Evolutionary conservation across 306 rosid genomes (phyloP).

Genomic region (Mimosa bimucronata): DNA sequence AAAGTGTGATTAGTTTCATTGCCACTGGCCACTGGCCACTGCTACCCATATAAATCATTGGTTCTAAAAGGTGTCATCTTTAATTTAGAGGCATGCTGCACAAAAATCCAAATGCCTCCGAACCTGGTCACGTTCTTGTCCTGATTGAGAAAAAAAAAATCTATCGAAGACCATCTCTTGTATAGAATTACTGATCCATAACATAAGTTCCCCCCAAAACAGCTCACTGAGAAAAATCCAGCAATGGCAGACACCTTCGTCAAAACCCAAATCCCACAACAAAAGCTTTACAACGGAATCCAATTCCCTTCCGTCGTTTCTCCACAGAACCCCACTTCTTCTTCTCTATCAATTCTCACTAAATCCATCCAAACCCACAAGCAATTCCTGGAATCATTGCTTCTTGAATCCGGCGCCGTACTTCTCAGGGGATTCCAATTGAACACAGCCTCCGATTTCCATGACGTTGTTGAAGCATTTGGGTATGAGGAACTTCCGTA

Average conservation of each 20-base stretch:
- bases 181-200: background rate
- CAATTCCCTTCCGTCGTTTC: constrained; percentile 52
- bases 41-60: no score
- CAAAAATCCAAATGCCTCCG: background rate
- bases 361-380: constrained; percentile 53
- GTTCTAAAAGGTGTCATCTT: no score
- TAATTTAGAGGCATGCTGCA: no score
- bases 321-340: constrained; percentile 30
- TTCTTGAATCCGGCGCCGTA: constrained; percentile 68
- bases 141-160: background rate
- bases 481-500: constrained; percentile 85
- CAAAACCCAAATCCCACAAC: constrained; percentile 58
- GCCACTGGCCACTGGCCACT: no score
- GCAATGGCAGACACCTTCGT: constrained; percentile 37
- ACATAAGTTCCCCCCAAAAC: background rate
- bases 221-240: background rate
- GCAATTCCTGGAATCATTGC: constrained; percentile 51
- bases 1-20: no score
- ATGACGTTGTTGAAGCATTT: constrained; percentile 77
- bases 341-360: constrained; percentile 38
- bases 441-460: constrained; percentile 67
- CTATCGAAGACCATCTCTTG: background rate
- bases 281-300: constrained; percentile 57
- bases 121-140: background rate
- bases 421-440: constrained; percentile 67